Evolutionary conservation across 2,329 filamentous ascomycete species (phyloP).

Genomic region (Capronia americana): DNA sequence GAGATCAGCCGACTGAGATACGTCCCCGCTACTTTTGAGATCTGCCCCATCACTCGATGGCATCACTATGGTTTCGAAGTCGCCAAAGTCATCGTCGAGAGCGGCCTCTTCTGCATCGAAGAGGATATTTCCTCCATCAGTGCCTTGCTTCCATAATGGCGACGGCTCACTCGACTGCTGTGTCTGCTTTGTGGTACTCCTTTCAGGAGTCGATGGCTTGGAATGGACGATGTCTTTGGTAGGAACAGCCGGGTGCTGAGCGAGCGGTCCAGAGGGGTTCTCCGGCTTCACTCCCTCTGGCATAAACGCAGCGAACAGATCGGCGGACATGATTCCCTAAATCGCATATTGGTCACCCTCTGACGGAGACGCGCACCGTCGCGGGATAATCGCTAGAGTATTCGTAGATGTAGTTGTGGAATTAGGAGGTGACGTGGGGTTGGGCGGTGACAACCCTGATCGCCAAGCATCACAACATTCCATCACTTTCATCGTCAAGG

Average conservation of each 20-base stretch:
- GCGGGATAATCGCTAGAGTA: neutral
- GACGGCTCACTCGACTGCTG: slow-evolving; percentile 1
- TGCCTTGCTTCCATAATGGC: slow-evolving; percentile 32
- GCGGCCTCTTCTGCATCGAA: slow-evolving; percentile 70
- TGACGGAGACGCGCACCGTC: neutral
- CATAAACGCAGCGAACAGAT: slow-evolving; percentile 60
- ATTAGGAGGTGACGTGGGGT: neutral
- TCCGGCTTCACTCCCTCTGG: slow-evolving; percentile 23
- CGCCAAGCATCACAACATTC: slow-evolving; percentile 10
- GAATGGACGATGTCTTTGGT: neutral
- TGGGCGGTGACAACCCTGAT: neutral
- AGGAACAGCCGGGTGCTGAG: neutral
- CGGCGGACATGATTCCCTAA: slow-evolving; percentile 56
- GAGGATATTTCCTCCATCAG: slow-evolving; percentile 58
- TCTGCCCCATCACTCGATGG: neutral
- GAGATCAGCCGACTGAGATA: neutral
- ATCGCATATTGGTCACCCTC: neutral
- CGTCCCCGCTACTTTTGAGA: neutral
- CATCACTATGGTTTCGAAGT: slow-evolving; percentile 65
- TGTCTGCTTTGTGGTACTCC: neutral
- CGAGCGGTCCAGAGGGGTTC: neutral
- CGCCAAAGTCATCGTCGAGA: slow-evolving; percentile 61
- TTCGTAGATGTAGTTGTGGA: neutral
- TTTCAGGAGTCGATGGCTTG: neutral
- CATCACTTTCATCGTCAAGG: neutral